Conservation (phyloP, 768 basidiomycete genomes). For the Strobilomyces dryophilus region DNA sequence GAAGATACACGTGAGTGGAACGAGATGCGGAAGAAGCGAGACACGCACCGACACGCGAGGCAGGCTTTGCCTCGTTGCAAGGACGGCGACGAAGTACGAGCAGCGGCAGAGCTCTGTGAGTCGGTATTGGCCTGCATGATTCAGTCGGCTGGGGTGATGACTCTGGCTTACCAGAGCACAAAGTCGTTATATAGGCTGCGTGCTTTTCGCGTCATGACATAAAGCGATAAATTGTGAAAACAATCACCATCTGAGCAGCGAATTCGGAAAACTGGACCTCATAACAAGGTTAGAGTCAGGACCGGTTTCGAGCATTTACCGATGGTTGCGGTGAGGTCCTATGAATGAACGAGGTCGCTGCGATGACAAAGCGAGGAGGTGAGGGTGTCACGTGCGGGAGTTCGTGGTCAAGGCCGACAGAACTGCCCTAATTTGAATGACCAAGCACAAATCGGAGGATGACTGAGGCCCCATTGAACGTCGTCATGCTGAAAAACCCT, state of each 20-base stretch:
- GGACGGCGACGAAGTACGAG: conserved; percentile 4
- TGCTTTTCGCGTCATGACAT: neutral
- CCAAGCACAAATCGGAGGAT: neutral
- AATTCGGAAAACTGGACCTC: neutral
- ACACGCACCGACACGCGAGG: conserved; percentile 45
- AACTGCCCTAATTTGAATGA: neutral
- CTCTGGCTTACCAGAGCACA: neutral
- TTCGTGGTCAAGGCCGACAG: too few relatives aligned
- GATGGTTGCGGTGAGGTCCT: neutral
- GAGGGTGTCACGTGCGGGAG: neutral
- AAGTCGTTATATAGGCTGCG: conserved; percentile 14
- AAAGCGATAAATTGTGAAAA: neutral
- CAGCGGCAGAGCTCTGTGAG: neutral
- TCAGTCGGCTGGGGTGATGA: neutral
- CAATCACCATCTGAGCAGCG: neutral
- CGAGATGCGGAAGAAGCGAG: neutral
- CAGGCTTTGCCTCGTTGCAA: conserved; percentile 50
- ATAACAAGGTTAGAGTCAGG: neutral
- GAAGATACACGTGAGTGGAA: neutral
- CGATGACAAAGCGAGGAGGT: too few relatives aligned
- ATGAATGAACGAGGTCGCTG: neutral
- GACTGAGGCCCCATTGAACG: too few relatives aligned
- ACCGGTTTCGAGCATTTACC: neutral
- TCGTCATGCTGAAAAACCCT: too few relatives aligned
- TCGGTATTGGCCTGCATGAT: neutral